Conservation (phyloP, 345 rosid species). For the Linum lewisii region DNA sequence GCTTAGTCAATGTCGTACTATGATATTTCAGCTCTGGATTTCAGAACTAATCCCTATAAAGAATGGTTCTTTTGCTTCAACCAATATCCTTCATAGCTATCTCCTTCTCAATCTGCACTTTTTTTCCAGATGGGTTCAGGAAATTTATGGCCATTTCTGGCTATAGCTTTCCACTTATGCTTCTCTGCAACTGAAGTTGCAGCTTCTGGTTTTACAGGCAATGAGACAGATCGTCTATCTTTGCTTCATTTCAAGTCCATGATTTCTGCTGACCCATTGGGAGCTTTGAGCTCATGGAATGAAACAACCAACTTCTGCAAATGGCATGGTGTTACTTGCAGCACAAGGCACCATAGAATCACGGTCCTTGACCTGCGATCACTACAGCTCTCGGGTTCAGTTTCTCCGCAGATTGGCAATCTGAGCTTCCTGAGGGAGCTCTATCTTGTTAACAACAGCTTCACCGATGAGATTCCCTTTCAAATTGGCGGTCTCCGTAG, state of each 20-base stretch:
- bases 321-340: slow-evolving; percentile 9
- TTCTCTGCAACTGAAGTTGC: background rate
- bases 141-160: background rate
- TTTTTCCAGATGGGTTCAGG: too few relatives aligned
- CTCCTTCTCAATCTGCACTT: too few relatives aligned
- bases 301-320: slow-evolving; percentile 2
- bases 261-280: background rate
- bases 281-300: slow-evolving; percentile 9
- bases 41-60: too few relatives aligned
- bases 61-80: too few relatives aligned
- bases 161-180: background rate
- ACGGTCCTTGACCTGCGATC: background rate
- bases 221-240: background rate
- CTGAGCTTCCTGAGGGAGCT: slow-evolving; percentile 6
- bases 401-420: slow-evolving; percentile 15
- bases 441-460: background rate
- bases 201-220: background rate
- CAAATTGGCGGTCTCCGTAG: background rate
- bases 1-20: too few relatives aligned
- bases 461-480: background rate
- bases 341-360: slow-evolving; percentile 7
- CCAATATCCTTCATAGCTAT: too few relatives aligned
- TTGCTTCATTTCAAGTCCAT: background rate
- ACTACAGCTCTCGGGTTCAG: background rate
- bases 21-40: too few relatives aligned